Evolutionary conservation across 1,284 basidiomycete species (phyloP), one percentile per base, ranked within the genome.

Genomic region (Apiotrichum veenhuisii): DNA sequence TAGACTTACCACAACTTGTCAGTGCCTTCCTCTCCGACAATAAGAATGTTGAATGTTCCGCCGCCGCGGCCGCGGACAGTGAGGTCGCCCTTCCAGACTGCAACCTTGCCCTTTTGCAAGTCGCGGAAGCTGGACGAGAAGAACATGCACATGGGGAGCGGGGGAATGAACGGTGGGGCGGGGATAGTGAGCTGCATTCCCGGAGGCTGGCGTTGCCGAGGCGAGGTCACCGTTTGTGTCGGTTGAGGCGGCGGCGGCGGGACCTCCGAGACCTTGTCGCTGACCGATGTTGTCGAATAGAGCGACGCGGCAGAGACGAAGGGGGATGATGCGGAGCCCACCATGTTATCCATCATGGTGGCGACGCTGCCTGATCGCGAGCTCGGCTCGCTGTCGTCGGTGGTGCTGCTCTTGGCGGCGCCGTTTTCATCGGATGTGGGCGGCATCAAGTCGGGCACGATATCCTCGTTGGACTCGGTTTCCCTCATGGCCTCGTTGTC

Each of bases 81-180:
- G 30, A 75, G 51, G 52, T 75, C 71, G 5, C 73, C 73, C 49
- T 71, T 69, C 73, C 73, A 75, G 3, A 74, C 65, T 2, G 69
- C 73, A 5, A 72, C 65, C 52, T 75, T 75, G 54, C 68, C 71
- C 34, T 69, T 54, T 41, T 71, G 67, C 42, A 75, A 54, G 61
- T 73, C 69, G 20, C 69, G 62, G 60, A 75, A 75, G 1, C 60
- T 50, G 1, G 72, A 67, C 15, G 66, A 65, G 65, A 75, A 75
- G 62, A 74, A 75, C 73, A 75, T 74, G 61, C 73, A 75, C 73
- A 75, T 75, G 1, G 73, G 73, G 10, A 72, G 72, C 0, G 73
- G 73, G 0, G 73, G 72, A 4, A 73, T 65, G 58, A 74, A 75
- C 1, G 67, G 60, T 10, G 59, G 65, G 0, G 42, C 5, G 37